Percentiles rank a stretch among this genome's conserved stretches.
These are phyloP conservation scores for Erigeron philadelphicus DNA, from an alignment of 140 eudicot genomes.

Conservation along the genomic window DNA sequence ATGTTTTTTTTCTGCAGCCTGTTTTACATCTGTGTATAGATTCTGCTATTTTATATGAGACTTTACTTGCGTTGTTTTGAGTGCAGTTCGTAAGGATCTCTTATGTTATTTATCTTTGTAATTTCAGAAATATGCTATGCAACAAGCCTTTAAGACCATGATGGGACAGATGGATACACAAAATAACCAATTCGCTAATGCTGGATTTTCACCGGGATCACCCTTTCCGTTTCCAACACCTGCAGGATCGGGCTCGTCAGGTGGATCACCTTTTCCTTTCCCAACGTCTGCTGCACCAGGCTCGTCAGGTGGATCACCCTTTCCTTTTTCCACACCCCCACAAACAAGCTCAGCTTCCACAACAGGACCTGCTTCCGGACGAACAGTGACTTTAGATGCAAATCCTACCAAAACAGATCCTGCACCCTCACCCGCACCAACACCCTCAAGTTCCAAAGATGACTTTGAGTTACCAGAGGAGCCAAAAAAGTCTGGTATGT, in stretches of 20 bases:
- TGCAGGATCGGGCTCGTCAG: conserved; percentile 23
- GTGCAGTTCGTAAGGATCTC: not conserved
- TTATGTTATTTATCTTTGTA: conserved; percentile 5
- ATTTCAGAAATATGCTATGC: conserved; percentile 90
- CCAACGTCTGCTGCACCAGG: conserved; percentile 40
- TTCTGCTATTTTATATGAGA: not conserved
- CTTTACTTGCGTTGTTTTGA: not conserved
- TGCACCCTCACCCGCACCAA: conserved; percentile 33
- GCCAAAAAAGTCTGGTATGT: conserved; percentile 67
- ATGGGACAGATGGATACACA: conserved; percentile 86
- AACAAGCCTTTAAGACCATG: conserved; percentile 87
- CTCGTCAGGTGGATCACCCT: conserved; percentile 55
- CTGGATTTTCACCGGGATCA: conserved; percentile 66
- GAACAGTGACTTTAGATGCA: conserved; percentile 60
- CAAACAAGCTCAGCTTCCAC: conserved; percentile 30
- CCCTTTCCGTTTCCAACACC: conserved; percentile 78
- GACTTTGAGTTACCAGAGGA: conserved; percentile 40
- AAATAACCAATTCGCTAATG: conserved; percentile 66
- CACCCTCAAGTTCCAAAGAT: conserved; percentile 42
- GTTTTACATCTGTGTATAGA: not conserved
- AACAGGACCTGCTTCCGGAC: conserved; percentile 45
- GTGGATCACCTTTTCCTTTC: conserved; percentile 68
- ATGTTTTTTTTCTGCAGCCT: not conserved
- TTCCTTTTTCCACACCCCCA: conserved; percentile 59
- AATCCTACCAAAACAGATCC: conserved; percentile 58